Evolutionary conservation across 2,329 filamentous ascomycete species (phyloP).

Genomic region (Chrysoporthe puriensis): DNA sequence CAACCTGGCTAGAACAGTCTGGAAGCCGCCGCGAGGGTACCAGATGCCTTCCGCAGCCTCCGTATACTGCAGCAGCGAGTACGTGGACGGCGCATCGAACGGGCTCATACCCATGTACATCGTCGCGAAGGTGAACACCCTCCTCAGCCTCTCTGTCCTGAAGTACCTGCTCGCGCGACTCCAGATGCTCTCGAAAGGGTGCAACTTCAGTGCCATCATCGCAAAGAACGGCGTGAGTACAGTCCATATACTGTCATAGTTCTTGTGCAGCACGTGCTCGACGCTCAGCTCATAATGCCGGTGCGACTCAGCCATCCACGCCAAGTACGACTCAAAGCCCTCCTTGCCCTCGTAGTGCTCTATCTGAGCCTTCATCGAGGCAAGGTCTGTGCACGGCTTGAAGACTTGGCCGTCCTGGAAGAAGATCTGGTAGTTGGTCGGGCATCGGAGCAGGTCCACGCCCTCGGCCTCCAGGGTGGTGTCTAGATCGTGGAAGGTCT

Average conservation of each 20-base stretch:
- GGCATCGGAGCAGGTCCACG: constrained; percentile 71
- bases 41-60: constrained; percentile 77
- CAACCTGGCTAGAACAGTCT: constrained; percentile 65
- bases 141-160: constrained; percentile 67
- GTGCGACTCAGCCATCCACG: constrained; percentile 69
- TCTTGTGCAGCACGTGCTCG: constrained; percentile 66
- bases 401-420: constrained; percentile 70
- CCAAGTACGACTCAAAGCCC: constrained; percentile 71
- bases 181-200: constrained; percentile 75
- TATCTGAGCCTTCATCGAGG: constrained; percentile 71
- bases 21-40: constrained; percentile 74
- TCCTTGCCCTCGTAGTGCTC: constrained; percentile 74
- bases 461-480: constrained; percentile 68
- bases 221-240: constrained; percentile 65
- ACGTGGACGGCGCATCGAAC: constrained; percentile 75
- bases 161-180: constrained; percentile 69
- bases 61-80: constrained; percentile 74
- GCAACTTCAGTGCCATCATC: constrained; percentile 60
- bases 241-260: constrained; percentile 64
- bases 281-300: constrained; percentile 71
- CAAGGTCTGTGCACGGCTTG: constrained; percentile 67
- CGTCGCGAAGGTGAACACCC: constrained; percentile 76
- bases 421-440: constrained; percentile 76
- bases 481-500: constrained; percentile 70
- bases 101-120: constrained; percentile 87